Conservation (phyloP, 768 basidiomycete species). For the Suillus subaureus region DNA sequence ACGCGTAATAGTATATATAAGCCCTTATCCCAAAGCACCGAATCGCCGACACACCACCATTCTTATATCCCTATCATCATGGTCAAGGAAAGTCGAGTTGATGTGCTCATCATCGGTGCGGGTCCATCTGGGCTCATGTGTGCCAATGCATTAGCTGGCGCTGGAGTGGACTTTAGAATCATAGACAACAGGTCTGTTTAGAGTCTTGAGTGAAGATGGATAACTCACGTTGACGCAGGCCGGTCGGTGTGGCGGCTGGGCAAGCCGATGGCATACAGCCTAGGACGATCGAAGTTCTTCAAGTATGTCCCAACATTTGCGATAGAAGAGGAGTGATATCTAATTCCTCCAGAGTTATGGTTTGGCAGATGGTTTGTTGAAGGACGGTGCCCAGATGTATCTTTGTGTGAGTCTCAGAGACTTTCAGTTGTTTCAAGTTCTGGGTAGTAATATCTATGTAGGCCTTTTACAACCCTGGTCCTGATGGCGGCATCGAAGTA, state of each 20-base stretch:
- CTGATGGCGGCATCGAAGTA: conserved; percentile 65
- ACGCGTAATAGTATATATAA: neutral
- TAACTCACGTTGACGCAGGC: conserved; percentile 27
- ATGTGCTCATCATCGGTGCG: conserved; percentile 52
- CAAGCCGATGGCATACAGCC: conserved; percentile 62
- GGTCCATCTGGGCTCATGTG: conserved; percentile 69
- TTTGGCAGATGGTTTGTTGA: conserved; percentile 62
- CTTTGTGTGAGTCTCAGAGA: conserved; percentile 52
- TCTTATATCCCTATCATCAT: conserved; percentile 17
- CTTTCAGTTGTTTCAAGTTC: neutral
- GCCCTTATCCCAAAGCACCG: neutral
- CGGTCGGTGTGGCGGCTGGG: conserved; percentile 44
- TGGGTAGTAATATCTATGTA: conserved; percentile 25
- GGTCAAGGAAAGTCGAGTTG: conserved; percentile 35
- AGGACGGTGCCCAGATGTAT: conserved; percentile 69
- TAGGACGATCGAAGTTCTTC: conserved; percentile 55
- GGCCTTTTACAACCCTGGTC: conserved; percentile 76
- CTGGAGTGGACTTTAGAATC: conserved; percentile 47
- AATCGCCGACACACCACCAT: too few relatives aligned
- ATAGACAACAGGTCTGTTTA: conserved; percentile 46
- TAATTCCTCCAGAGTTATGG: conserved; percentile 67
- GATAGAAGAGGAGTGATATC: neutral
- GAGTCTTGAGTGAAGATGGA: neutral
- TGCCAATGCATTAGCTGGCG: conserved; percentile 51
- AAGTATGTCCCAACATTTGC: conserved; percentile 32